phyloP scores from a whole-genome alignment of 2,329 filamentous ascomycete species.

The Achaetomium macrosporum region DNA sequence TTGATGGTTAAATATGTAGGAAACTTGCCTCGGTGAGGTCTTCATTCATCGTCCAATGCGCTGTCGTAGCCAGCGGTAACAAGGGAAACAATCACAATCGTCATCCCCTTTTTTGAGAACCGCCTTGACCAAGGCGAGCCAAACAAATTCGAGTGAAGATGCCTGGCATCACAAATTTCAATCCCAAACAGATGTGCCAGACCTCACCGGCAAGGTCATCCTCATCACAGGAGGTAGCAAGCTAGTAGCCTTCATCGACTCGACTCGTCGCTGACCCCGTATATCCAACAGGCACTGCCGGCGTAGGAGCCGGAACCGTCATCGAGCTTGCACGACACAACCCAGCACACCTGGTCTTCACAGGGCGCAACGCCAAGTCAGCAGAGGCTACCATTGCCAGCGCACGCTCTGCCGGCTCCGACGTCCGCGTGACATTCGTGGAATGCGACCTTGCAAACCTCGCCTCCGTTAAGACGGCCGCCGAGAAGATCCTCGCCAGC shows the following conservation, averaged over 20 bases:
- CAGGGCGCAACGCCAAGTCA: slow-evolving; percentile 20
- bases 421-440: slow-evolving; percentile 11
- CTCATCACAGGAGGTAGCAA: slow-evolving; percentile 38
- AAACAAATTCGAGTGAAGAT: background rate
- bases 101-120: no score
- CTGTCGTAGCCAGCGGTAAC: no score
- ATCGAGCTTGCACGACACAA: slow-evolving; percentile 37
- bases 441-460: slow-evolving; percentile 27
- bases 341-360: slow-evolving; percentile 23
- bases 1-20: no score
- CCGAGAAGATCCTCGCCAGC: slow-evolving; percentile 30
- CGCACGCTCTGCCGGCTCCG: background rate
- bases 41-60: no score
- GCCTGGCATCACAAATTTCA: background rate
- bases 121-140: no score
- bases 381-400: slow-evolving; percentile 16
- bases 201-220: slow-evolving; percentile 34
- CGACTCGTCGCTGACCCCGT: background rate
- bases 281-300: slow-evolving; percentile 34
- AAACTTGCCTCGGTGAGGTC: no score
- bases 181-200: slow-evolving; percentile 6
- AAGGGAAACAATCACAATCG: no score
- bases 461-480: slow-evolving; percentile 36
- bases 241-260: background rate
- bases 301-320: slow-evolving; percentile 40